Percentiles rank a stretch among this genome's conserved stretches.
These are phyloP conservation scores for Penicillium sp. DNA, from an alignment of 2,329 filamentous ascomycete species.

Conservation along the genomic window DNA sequence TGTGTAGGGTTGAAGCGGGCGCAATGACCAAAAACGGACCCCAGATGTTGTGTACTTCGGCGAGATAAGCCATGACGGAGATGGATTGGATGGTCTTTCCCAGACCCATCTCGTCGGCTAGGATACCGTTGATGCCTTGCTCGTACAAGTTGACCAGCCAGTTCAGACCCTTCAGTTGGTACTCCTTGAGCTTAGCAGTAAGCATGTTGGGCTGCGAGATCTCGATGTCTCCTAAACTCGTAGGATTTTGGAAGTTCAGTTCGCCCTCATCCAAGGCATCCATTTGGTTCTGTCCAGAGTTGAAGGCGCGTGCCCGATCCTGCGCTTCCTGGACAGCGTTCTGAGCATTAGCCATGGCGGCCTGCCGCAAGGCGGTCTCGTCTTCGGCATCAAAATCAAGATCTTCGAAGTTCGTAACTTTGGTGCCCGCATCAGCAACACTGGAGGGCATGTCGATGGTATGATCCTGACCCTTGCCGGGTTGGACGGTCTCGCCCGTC, in stretches of 20 bases:
- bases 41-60: conserved; percentile 96
- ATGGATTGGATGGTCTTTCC: conserved; percentile 99
- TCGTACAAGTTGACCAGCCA: conserved; percentile 99
- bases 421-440: conserved; percentile 47
- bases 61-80: conserved; percentile 96
- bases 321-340: conserved; percentile 91
- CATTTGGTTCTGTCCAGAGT: conserved; percentile 56
- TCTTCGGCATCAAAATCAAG: conserved; percentile 94
- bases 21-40: conserved; percentile 95
- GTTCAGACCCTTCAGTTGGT: conserved; percentile 97
- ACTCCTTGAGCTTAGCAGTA: conserved; percentile 90
- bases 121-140: conserved; percentile 97
- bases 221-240: conserved; percentile 84
- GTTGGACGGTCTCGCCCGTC: conserved; percentile 39
- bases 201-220: conserved; percentile 91
- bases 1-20: conserved; percentile 90
- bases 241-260: conserved; percentile 99
- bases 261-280: conserved; percentile 84
- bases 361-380: conserved; percentile 68
- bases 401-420: conserved; percentile 88
- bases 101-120: conserved; percentile 98
- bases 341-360: conserved; percentile 90
- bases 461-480: conserved; percentile 31
- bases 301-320: conserved; percentile 85
- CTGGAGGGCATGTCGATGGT: conserved; percentile 43